Evolutionary conservation across 768 basidiomycete genomes (phyloP).

Genomic region (Amanita muscaria): DNA sequence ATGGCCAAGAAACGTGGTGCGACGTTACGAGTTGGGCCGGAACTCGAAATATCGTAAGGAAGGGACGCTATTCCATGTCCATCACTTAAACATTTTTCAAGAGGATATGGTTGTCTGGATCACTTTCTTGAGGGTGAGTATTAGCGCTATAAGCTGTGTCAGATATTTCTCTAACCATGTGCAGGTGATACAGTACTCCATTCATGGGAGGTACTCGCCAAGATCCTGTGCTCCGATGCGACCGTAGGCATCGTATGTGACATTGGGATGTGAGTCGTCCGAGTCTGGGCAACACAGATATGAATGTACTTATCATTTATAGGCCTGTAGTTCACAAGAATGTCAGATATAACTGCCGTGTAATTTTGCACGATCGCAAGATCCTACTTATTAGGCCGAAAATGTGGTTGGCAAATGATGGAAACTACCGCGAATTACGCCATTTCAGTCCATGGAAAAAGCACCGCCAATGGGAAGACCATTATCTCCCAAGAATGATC

Average conservation of each 20-base stretch:
- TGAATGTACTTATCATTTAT: not conserved
- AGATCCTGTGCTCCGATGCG: slow-evolving; percentile 74
- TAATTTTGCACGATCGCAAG: slow-evolving; percentile 78
- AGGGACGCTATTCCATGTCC: not conserved
- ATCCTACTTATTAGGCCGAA: slow-evolving; percentile 95
- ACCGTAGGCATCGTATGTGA: slow-evolving; percentile 88
- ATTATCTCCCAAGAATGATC: slow-evolving; percentile 85
- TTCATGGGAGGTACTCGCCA: slow-evolving; percentile 96
- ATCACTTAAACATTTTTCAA: slow-evolving; percentile 19
- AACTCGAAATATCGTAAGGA: slow-evolving; percentile 85
- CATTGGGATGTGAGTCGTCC: slow-evolving; percentile 75
- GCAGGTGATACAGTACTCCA: slow-evolving; percentile 92
- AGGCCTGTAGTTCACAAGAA: slow-evolving; percentile 99
- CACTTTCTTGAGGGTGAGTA: slow-evolving; percentile 88
- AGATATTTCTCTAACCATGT: slow-evolving; percentile 2
- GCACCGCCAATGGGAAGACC: slow-evolving; percentile 83
- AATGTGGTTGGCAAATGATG: slow-evolving; percentile 99
- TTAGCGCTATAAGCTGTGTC: not conserved
- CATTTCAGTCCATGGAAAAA: slow-evolving; percentile 96
- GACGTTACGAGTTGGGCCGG: slow-evolving; percentile 89
- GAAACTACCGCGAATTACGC: slow-evolving; percentile 85
- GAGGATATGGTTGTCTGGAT: slow-evolving; percentile 95
- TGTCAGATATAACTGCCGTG: slow-evolving; percentile 93
- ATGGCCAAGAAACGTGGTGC: slow-evolving; percentile 87
- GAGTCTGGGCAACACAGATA: not conserved